These are phyloP conservation scores for Pichia nakasei DNA, from an alignment of 805 yeast species.

Conservation along the genomic window DNA sequence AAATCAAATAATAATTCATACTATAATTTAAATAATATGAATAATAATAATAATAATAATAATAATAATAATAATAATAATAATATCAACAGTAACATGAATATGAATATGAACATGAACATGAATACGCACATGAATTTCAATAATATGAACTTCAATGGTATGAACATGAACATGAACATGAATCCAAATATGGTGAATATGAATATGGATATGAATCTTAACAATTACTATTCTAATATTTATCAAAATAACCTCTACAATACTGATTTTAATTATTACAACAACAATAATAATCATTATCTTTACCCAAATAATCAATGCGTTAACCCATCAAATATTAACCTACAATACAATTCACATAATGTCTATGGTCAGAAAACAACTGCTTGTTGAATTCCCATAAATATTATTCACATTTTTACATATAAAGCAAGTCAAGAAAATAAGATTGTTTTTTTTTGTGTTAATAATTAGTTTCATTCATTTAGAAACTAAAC, in stretches of 20 bases:
- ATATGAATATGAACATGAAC: background rate
- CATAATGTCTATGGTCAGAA: background rate
- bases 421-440: too few species aligned
- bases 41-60: background rate
- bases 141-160: background rate
- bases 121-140: too few species aligned
- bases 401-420: too few species aligned
- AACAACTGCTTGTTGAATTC: background rate
- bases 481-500: too few species aligned
- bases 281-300: background rate
- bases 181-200: too few species aligned
- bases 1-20: too few species aligned
- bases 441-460: too few species aligned
- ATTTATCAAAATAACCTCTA: too few species aligned
- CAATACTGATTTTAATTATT: background rate
- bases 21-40: background rate
- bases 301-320: slow-evolving; percentile 5
- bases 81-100: too few species aligned
- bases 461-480: too few species aligned
- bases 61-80: background rate
- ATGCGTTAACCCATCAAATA: too few species aligned
- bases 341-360: background rate
- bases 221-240: slow-evolving; percentile 12
- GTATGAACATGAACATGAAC: background rate
- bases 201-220: too few species aligned